Base-by-base conservation (phyloP, 768 basidiomycete genomes). In the Auricularia auricula-judae region DNA sequence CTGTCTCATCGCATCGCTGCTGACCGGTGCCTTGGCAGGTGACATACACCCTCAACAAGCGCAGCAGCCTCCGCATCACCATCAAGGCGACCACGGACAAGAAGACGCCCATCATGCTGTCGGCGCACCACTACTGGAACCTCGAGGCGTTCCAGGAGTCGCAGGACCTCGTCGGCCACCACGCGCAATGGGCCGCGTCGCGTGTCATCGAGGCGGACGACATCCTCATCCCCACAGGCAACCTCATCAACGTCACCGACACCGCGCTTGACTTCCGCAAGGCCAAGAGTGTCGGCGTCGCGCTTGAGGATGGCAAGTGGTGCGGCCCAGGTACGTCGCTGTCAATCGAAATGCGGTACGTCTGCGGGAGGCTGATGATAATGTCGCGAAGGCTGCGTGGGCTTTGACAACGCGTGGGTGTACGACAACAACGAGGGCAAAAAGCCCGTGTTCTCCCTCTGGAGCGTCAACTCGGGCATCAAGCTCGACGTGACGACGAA, bases 71-170 rank as follows among this genome's bases (percentile, higher is more conserved):
- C 53, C 72, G 75, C 35, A 81, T 79, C 0, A 71, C 69, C 3
- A 72, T 84, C n/a, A 74, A 76, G 42, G 82, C 82, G 1, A 77
- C 72, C 5, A 80, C 82, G 0, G 78, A 79, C 0, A 71, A 82
- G 67, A 74, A 78, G 78, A 84, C 83, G 2, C 83, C 83, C 0
- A 82, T 84, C 62, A 82, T 84, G 82, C 70, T 83, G 35, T 82
- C 82, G 0, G 81, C 81, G 64, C 83, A 84, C 66, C 75, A 80
- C 36, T 85, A 83, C 69, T 82, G 80, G 82, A 84, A 84, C 66
- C 73, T 84, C 14, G 81, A 83, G 66, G 81, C 80, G 2, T 83
- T 81, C 72, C 77, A 81, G 69, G 73, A 78, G 35, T 77, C 74
- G 36, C 74, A 80, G 63, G 77, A 79, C 65, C 74, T 64, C 72